Percentiles rank a stretch among this genome's conserved stretches.
Conservation (phyloP, 169 alveolate genomes). For the Cyclospora cayetanensis region DNA sequence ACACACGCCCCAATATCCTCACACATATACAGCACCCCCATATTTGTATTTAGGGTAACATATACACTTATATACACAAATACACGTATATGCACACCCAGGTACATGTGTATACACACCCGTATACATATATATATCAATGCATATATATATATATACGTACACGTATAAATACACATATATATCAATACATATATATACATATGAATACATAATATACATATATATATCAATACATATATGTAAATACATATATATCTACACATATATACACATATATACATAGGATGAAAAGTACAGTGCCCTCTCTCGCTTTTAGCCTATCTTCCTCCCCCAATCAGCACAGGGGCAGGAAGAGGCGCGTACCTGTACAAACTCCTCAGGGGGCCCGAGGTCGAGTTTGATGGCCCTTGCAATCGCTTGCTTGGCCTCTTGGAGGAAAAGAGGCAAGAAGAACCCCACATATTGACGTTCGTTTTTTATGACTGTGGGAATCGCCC, state of each 20-base stretch:
- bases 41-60: too few species aligned
- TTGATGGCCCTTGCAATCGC: slow-evolving; percentile 63
- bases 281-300: too few species aligned
- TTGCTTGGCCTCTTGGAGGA: slow-evolving; percentile 70
- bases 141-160: too few species aligned
- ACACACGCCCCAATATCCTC: too few species aligned
- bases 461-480: slow-evolving; percentile 49
- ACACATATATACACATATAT: not conserved
- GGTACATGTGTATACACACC: not conserved
- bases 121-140: not conserved
- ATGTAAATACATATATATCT: not conserved
- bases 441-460: slow-evolving; percentile 63
- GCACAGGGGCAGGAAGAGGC: too few species aligned
- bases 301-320: too few species aligned
- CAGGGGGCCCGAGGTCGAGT: slow-evolving; percentile 58
- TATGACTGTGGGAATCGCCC: slow-evolving; percentile 64
- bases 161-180: too few species aligned
- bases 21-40: too few species aligned
- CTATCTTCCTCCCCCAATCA: too few species aligned
- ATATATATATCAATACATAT: too few species aligned
- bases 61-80: not conserved
- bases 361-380: slow-evolving; percentile 53
- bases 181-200: too few species aligned
- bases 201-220: too few species aligned
- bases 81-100: not conserved